Base-by-base conservation (phyloP, 371 early-diverging fungal species). In the Capillidium rhysosporum region DNA sequence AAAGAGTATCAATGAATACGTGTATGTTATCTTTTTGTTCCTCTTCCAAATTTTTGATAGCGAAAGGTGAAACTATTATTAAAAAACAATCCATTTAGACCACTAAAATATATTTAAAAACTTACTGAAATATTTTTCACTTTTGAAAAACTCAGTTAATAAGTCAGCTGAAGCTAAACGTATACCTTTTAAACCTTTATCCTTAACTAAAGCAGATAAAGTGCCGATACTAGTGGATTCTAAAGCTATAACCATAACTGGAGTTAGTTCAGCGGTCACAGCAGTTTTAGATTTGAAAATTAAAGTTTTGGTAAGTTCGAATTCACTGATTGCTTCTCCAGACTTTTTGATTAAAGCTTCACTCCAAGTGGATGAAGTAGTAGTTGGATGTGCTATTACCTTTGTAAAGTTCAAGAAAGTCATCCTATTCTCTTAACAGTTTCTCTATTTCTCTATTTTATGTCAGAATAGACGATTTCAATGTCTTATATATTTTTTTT, bases 201-300 rank as follows among this genome's bases (percentile, higher is more conserved):
- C 68, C 54, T 71, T 72, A 31, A 74, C 75, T 16, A 81, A 62
- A 21, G 71, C 68, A 41, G 73, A 65, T 29, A 71, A 59, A 55
- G 68, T 69, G 25, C 72, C 72, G 18, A 49, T 26, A n/a, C n/a
- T 5, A 34, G 77, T 69, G 26, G 69, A 54, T 16, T 72, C 75
- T 44, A 70, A 61, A n/a, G 79, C 77, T 56, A 81, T 60, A 25
- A 78, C 73, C 44, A 81, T 60, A 2, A 81, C 72, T 1, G 77
- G 80, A 0, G 77, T 76, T 21, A 69, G 64, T 26, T 72, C 58
- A 20, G 74, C 79, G 0, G 72, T 62, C 64, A 78, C 79, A 51
- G 77, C 71, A 31, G 75, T 74, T 68, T 81, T 81, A 38, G 82
- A 80, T 70, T 81, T 81, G 47, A 77, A 66, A 54, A 81, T 73